Base-by-base conservation (phyloP, 2,329 filamentous ascomycete species). In the Akanthomyces muscarius region DNA sequence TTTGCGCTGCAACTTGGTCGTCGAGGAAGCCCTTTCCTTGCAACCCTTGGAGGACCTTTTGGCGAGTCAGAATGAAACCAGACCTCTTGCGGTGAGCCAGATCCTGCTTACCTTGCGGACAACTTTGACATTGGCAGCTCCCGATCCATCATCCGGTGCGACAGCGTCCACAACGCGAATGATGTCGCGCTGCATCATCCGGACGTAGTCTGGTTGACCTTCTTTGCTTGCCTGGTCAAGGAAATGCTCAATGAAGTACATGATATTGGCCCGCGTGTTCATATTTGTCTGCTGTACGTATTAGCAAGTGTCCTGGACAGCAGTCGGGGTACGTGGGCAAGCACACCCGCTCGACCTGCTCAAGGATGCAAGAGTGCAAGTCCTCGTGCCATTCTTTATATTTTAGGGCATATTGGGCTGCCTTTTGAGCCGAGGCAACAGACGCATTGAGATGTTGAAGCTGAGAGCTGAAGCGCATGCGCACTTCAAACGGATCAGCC, bases 191-290 rank as follows among this genome's bases (percentile, higher is more conserved):
- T 97, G 91, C 78, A 99, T 91, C 92, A 98, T 97, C 58, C 89
- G 86, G 33, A 97, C 87, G 72, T 97, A 99, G 66, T 91, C 88
- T 60, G 84, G 78, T 69, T 95, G 88, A 66, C 87, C 85, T 68
- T 92, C 90, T 68, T 87, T 89, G 66, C 86, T 83, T 25, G 92
- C 90, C 77, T 92, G 83, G 73, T 98, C 94, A 73, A 96, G 90
- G 68, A 99, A 91, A 69, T 94, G 90, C 72, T 98, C 94, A 72
- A 99, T 89, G 76, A 99, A 99, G 77, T 96, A 99, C 90, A 99
- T 96, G 75, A 99, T 98, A 74, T 99, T 99, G 64, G 95, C 96
- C 65, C 94, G 85, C 58, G 89, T 96, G 77, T 99, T 99, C 90
- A 99, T 96, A 68, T 91, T 94, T 68, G 91, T 96, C 85, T 93